Conservation (phyloP, 768 basidiomycete genomes). For the Phallus indusiatus region DNA sequence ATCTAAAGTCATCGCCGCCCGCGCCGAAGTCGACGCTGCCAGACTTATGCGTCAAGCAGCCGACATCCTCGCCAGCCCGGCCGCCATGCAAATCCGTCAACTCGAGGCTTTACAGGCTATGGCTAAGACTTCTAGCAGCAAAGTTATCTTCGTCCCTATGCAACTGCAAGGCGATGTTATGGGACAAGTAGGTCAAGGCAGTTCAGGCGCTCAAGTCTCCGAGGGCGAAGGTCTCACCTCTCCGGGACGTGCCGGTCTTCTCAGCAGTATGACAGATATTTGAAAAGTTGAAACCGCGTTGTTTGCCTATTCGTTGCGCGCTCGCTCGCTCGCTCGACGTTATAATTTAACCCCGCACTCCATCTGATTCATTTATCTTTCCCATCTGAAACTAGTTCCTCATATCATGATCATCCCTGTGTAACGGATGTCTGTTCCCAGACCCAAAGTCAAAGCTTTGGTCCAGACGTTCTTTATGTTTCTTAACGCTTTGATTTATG, state of each 20-base stretch:
- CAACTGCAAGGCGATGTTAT: slow-evolving; percentile 70
- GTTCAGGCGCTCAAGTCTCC: slow-evolving; percentile 16
- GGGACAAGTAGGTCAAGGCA: slow-evolving; percentile 30
- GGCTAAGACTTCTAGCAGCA: slow-evolving; percentile 81
- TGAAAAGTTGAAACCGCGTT: slow-evolving; percentile 17
- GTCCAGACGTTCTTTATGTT: too few species aligned
- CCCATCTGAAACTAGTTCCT: too few species aligned
- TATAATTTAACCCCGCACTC: too few species aligned
- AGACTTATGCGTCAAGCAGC: slow-evolving; percentile 95
- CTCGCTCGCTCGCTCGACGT: too few species aligned
- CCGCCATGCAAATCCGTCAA: slow-evolving; percentile 97
- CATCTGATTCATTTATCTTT: too few species aligned
- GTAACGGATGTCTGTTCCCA: too few species aligned
- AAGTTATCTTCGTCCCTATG: slow-evolving; percentile 94
- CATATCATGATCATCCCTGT: too few species aligned
- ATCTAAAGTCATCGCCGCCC: slow-evolving; percentile 90
- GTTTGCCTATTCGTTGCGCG: too few species aligned
- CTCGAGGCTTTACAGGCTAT: slow-evolving; percentile 93
- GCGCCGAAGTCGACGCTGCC: slow-evolving; percentile 92
- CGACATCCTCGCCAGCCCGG: slow-evolving; percentile 87
- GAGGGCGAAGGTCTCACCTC: slow-evolving; percentile 35
- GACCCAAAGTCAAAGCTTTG: too few species aligned
- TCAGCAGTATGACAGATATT: slow-evolving; percentile 41
- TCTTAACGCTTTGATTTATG: too few species aligned
- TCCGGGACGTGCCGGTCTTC: slow-evolving; percentile 40